Base-by-base conservation (phyloP, 805 yeast species). In the Jamesozyma spencerorum region DNA sequence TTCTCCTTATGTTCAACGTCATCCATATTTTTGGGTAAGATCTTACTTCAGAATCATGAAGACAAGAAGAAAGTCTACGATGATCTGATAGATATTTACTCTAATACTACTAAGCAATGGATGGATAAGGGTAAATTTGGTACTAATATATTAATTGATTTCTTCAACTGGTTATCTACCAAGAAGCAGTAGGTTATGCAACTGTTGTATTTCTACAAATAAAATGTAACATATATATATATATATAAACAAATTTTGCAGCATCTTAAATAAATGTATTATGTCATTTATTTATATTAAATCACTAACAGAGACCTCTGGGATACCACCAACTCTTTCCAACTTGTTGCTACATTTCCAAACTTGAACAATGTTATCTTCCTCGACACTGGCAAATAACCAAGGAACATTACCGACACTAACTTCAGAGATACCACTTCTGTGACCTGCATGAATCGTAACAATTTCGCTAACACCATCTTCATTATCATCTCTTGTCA, bases 381-480 rank as follows among this genome's bases (percentile, higher is more conserved):
- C 72, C 37, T 70, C 69, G 5, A 65, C 58, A 29, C 84, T 72
- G 0, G 83, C 85, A 41, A 82, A 53, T 30, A 84, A 71, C 88
- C 90, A 84, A n/a, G 84, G 84, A 43, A 77, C 70, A 31, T 57
- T 55, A 54, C 79, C 81, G 70, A 85, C 79, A 27, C 78, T 72
- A 48, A 84, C 68, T 57, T 84, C 94, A 33, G 79, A 77, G 14
- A 84, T 79, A 5, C 81, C 70, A 14, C 85, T 81, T 15, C 87
- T 79, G 55, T 86, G 95, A 17, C 95, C 95, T 30, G 94, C 94
- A 57, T 86, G 95, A 80, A 86, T 82, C 87, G 85, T 82, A 51
- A 85, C 67, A 28, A 86, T 63, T 58, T 86, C 96, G 4, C 95
- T 90, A 20, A 82, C 82, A 31, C 94, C 96, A 53, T 86, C 96